These are phyloP conservation scores for Nemania diffusa DNA, from an alignment of 2,329 filamentous ascomycete species.

Conservation along the genomic window DNA sequence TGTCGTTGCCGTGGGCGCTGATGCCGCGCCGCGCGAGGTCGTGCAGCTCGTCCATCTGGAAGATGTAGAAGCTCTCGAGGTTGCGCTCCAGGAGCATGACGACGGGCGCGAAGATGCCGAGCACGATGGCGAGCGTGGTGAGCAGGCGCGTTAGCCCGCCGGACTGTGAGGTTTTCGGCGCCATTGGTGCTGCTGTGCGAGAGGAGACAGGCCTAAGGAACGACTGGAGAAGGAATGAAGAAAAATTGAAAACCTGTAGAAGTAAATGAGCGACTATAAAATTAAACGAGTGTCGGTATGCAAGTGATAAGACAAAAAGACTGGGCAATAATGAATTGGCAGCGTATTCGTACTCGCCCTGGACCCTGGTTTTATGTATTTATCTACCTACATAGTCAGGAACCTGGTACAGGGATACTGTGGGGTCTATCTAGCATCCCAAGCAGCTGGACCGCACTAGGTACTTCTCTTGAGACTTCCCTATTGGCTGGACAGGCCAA, in stretches of 20 bases:
- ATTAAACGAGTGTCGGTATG: not conserved
- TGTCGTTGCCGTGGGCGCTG: conserved; percentile 78
- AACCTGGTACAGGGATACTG: conserved; percentile 22
- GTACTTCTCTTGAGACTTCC: no score
- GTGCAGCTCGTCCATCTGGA: conserved; percentile 74
- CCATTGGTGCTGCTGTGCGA: conserved; percentile 15
- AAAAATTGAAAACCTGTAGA: not conserved
- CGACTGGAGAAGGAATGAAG: conserved; percentile 4
- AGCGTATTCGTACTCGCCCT: conserved; percentile 27
- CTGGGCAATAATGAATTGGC: not conserved
- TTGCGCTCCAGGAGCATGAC: conserved; percentile 68
- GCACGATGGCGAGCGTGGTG: conserved; percentile 62
- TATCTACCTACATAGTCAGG: not conserved
- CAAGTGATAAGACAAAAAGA: not conserved
- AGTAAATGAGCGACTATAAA: not conserved
- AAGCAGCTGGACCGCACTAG: conserved; percentile 29
- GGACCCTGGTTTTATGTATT: no score
- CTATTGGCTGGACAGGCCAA: conserved; percentile 13
- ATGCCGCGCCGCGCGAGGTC: conserved; percentile 74
- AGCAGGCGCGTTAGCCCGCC: conserved; percentile 53
- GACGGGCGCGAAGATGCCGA: conserved; percentile 65
- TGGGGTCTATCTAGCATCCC: conserved; percentile 29
- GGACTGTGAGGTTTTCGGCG: conserved; percentile 17
- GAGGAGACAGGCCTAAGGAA: conserved; percentile 12
- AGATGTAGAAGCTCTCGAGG: conserved; percentile 77